Evolutionary conservation across 1,284 basidiomycete genomes (phyloP).

Genomic region (Cryptococcus deneoformans): DNA sequence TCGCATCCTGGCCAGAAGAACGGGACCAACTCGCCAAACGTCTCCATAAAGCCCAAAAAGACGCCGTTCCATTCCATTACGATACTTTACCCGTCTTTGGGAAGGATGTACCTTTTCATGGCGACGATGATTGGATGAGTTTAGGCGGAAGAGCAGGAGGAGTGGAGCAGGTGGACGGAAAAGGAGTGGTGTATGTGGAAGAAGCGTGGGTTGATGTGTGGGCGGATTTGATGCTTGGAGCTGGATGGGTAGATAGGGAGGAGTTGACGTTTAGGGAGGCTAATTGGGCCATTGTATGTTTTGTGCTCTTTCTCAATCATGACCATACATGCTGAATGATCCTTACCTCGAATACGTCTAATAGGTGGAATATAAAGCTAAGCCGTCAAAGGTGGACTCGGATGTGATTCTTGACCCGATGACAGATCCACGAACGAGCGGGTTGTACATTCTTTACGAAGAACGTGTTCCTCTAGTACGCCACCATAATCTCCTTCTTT

Average conservation of each 20-base stretch:
- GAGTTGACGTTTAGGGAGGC: conserved; percentile 77
- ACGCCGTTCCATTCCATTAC: conserved; percentile 75
- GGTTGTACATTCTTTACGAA: conserved; percentile 73
- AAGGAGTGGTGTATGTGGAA: conserved; percentile 61
- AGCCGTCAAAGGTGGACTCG: conserved; percentile 23
- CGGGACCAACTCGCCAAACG: conserved; percentile 69
- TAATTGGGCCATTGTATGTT: conserved; percentile 80
- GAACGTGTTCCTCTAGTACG: conserved; percentile 66
- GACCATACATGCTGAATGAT: not conserved
- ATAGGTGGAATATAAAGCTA: conserved; percentile 78
- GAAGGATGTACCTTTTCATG: not conserved
- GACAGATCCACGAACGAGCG: conserved; percentile 57
- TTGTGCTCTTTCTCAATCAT: not conserved
- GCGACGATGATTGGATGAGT: conserved; percentile 5
- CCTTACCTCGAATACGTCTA: conserved; percentile 27
- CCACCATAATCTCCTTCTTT: no score
- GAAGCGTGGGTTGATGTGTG: conserved; percentile 60
- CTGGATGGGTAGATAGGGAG: conserved; percentile 70
- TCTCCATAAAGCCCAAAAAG: conserved; percentile 72
- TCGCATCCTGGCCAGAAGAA: conserved; percentile 68
- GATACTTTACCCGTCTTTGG: conserved; percentile 71
- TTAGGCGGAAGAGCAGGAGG: not conserved
- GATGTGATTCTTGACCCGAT: conserved; percentile 19
- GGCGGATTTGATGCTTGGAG: conserved; percentile 76
- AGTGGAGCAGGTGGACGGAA: conserved; percentile 47